Conservation (phyloP, 148 eudicot species). For the Persicaria tinctoria region DNA sequence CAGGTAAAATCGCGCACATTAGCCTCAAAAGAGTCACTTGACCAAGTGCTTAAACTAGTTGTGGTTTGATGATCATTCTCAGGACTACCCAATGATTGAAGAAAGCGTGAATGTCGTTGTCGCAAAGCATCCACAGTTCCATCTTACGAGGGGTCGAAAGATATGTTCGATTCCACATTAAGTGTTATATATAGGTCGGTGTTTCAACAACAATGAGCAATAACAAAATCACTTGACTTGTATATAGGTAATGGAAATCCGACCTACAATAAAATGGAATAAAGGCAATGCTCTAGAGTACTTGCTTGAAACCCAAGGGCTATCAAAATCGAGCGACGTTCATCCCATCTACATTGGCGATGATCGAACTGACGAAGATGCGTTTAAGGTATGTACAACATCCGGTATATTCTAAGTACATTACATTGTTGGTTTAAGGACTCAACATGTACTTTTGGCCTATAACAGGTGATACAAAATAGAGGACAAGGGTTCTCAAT, state of each 20-base stretch:
- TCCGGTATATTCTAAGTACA: background rate
- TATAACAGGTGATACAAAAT: conserved; percentile 38
- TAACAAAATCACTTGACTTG: background rate
- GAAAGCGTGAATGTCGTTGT: conserved; percentile 27
- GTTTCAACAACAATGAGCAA: background rate
- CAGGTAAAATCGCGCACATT: conserved; percentile 25
- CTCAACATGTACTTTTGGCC: background rate
- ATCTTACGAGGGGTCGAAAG: conserved; percentile 45
- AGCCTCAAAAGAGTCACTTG: background rate
- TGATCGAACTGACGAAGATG: too few species aligned
- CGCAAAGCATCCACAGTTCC: conserved; percentile 35
- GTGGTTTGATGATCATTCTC: conserved; percentile 2
- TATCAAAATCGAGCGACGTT: conserved; percentile 31
- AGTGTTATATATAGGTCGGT: background rate
- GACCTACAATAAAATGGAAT: conserved; percentile 58
- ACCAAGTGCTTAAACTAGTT: background rate
- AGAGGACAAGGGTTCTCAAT: conserved; percentile 67
- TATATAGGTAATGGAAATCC: conserved; percentile 47
- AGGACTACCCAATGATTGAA: conserved; percentile 38
- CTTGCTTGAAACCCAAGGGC: conserved; percentile 42
- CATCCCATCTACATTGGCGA: too few species aligned
- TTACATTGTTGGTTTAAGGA: too few species aligned
- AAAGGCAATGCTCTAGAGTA: conserved; percentile 66
- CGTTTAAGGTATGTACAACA: conserved; percentile 39
- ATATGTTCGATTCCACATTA: conserved; percentile 10